These are phyloP conservation scores for Lasiodiplodia sp. DNA, from an alignment of 2,329 filamentous ascomycete species.

Conservation along the genomic window DNA sequence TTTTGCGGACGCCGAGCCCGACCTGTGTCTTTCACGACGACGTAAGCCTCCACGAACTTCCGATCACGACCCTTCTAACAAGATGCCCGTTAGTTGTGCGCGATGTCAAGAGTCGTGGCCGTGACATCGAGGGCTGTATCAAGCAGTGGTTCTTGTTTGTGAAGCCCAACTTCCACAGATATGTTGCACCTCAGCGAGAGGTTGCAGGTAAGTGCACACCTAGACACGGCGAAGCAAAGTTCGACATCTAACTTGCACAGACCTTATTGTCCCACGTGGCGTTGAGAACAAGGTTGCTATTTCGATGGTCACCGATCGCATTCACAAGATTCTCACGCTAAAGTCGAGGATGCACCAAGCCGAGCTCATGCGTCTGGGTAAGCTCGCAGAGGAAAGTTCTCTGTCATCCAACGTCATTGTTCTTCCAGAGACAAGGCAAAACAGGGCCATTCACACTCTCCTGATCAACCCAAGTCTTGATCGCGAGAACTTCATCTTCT, in stretches of 20 bases:
- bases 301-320: constrained; percentile 92
- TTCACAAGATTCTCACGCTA: constrained; percentile 82
- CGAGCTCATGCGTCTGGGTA: constrained; percentile 78
- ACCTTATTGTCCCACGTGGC: constrained; percentile 93
- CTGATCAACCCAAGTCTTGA: constrained; percentile 80
- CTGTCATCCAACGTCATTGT: constrained; percentile 78
- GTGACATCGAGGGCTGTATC: constrained; percentile 93
- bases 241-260: constrained; percentile 47
- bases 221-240: background rate
- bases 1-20: constrained; percentile 94
- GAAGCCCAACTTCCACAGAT: constrained; percentile 96
- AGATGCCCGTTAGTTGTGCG: constrained; percentile 68
- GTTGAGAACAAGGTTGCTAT: constrained; percentile 96
- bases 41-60: constrained; percentile 58
- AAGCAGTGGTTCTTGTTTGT: constrained; percentile 98
- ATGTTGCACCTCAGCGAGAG: constrained; percentile 88
- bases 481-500: constrained; percentile 94
- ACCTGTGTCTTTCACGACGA: constrained; percentile 89
- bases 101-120: constrained; percentile 86
- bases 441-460: constrained; percentile 88
- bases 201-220: constrained; percentile 68
- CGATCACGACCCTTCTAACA: constrained; percentile 22
- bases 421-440: constrained; percentile 78
- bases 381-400: constrained; percentile 73
- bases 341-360: constrained; percentile 86